These are phyloP conservation scores for Pseudocercospora pini-densiflorae DNA, from an alignment of 2,329 filamentous ascomycete genomes.

Conservation along the genomic window DNA sequence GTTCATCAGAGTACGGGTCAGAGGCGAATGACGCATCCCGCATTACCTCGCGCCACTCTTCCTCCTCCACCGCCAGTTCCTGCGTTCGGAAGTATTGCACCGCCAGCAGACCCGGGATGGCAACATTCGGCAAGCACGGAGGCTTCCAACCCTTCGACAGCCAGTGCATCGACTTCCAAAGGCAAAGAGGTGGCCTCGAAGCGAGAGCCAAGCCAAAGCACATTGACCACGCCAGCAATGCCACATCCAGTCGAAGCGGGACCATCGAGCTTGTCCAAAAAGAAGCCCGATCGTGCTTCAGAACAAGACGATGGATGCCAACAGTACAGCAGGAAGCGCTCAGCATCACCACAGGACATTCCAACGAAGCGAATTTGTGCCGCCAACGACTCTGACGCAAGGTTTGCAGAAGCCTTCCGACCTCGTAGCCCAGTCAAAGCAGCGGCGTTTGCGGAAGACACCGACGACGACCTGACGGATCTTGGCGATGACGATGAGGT, in stretches of 20 bases:
- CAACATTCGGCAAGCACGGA: neutral
- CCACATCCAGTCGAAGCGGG: too few species aligned
- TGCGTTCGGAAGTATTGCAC: neutral
- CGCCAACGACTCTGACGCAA: too few species aligned
- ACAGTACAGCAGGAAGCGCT: neutral
- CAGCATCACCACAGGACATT: neutral
- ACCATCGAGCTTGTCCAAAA: too few species aligned
- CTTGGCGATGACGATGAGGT: neutral
- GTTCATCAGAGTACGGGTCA: neutral
- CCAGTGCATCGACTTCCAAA: too few species aligned
- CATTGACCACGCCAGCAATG: too few species aligned
- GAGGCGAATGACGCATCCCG: neutral
- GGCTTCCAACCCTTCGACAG: neutral
- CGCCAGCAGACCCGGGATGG: neutral
- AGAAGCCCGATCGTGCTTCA: too few species aligned
- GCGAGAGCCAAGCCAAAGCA: too few species aligned
- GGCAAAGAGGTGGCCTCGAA: too few species aligned
- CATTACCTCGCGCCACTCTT: neutral
- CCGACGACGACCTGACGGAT: neutral
- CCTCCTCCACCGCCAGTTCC: neutral
- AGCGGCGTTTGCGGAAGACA: neutral
- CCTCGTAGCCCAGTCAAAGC: neutral
- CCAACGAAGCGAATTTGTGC: too few species aligned
- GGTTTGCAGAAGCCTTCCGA: neutral
- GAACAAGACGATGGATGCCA: too few species aligned